Evolutionary conservation across 2,329 filamentous ascomycete species (phyloP), one percentile per base, ranked within the genome.

Genomic region (Cladosporium oxysporum): DNA sequence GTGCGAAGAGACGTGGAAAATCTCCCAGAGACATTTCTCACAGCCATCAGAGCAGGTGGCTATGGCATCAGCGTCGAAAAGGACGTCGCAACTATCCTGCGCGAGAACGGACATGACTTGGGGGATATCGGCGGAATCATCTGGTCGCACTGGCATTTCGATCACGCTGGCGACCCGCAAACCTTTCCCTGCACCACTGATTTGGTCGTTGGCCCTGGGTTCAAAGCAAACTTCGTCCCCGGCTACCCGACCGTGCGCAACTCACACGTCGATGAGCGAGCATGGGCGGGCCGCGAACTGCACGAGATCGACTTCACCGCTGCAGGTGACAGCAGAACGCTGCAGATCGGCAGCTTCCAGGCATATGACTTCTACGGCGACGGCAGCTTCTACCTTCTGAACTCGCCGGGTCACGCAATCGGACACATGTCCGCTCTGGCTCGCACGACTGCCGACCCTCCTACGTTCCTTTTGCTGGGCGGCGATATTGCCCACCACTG

Each of bases 281-380:
- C 79, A 64, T 81, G 77, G 65, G 66, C 72, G 55, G 70, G 69
- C 18, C 74, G 81, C 57, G 67, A 76, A 23, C 69, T 81, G 1
- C 67, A 67, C 6, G 75, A 78, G 59, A 71, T 79, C 26, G 62
- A 70, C 37, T 77, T 80, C 53, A 49, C 41, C 11, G 65, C 70
- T 12, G 75, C 77, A 53, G 67, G 66, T 23, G 37, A 18, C 12
- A 18, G 37, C 37, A 68, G 66, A 8, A 64, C 79, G 11, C 73
- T 78, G 62, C 66, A 63, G 57, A 78, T 83, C 23, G 82, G 80
- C 4, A 69, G 74, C 10, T 83, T 83, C 69, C 67, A 75, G 18
- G 82, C 82, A 5, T 71, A 77, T 37, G 84, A 87, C 71, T 86
- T 81, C 70, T 87, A 85, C 65, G 79, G 80, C 2, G 85, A 87